phyloP scores from a whole-genome alignment of 148 eudicot genomes.

The Vaccinium vitisidaea region DNA sequence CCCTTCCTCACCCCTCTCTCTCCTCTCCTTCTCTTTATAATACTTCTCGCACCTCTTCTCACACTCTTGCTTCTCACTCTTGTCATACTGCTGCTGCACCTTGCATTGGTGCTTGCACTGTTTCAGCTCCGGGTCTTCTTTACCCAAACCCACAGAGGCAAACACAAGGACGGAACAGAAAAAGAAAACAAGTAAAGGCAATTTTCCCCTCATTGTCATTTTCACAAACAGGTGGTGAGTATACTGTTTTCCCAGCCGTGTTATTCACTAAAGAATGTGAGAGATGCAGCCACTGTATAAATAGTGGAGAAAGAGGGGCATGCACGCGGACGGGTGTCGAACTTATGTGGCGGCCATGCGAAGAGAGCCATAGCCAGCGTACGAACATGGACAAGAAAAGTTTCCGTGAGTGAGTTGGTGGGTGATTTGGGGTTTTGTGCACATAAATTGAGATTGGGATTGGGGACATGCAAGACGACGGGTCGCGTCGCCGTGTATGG shows the following conservation, averaged over 20 bases:
- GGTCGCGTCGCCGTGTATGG: constrained; percentile 10
- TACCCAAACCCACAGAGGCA: neutral
- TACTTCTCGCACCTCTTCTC: constrained; percentile 29
- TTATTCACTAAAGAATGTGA: neutral
- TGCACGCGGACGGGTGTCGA: constrained; percentile 10
- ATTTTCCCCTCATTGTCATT: neutral
- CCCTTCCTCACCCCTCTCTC: constrained; percentile 11
- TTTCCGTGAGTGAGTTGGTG: too few relatives aligned
- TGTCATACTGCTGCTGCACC: constrained; percentile 26
- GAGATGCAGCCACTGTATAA: neutral
- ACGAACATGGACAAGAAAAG: neutral
- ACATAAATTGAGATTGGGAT: neutral
- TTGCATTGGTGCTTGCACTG: constrained; percentile 47
- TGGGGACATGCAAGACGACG: constrained; percentile 2
- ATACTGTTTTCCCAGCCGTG: neutral
- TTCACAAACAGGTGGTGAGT: neutral
- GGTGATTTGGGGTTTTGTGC: neutral
- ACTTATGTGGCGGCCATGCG: neutral
- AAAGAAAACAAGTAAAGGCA: constrained; percentile 12
- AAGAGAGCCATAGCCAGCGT: neutral
- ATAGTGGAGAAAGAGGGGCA: neutral
- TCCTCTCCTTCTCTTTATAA: constrained; percentile 19
- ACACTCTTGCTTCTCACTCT: constrained; percentile 20
- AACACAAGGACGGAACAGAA: neutral
- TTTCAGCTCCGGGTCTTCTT: constrained; percentile 40